Base-by-base conservation (phyloP, 148 eudicot species). In the Rhododendron williamsianum region DNA sequence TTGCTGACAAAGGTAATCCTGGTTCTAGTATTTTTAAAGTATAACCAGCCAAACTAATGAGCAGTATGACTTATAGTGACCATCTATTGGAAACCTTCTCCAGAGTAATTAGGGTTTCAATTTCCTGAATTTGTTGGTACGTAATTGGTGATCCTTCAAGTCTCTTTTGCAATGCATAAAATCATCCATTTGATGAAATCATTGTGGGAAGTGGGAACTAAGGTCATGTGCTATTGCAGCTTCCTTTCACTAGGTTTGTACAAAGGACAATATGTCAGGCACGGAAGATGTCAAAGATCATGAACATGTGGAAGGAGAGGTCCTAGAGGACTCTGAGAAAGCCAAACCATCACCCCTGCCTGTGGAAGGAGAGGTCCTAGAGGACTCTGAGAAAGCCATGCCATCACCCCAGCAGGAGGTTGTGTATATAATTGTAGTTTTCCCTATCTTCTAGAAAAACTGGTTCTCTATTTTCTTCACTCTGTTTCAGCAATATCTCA, bases 341-440 rank as follows among this genome's bases (percentile, higher is more conserved):
- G 71, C 89, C 84, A 67, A 23, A 3, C 13, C 88, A 83, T 76
- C 63, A 80, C 25, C 30, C 72, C 72, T 25, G 49, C 65, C 8
- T 54, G 48, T 54, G 83, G 89, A 63, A 80, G 91, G 72, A 81
- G 86, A 82, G 86, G 90, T 82, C 73, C 88, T 82, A 58, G 92
- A 86, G 78, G 93, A 91, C 73, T 89, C 87, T 78, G 89, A 91
- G 58, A 92, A 89, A 84, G 71, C 90, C 84, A 88, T 41, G 43
- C 43, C 45, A 80, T 89, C 96, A 35, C 38, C 95, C 81, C 87
- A 96, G 76, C 88, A 92, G 82, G 98, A 96, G 94, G 98, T 96
- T 87, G 86, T 83, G 43, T 81, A 84, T 41, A 16, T n/a, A 81
- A 41, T 78, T 79, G 58, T 25, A 54, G 74, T 63, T 82, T 79